phyloP scores from a whole-genome alignment of 345 rosid genomes.

The Noccaea caerulescens region DNA sequence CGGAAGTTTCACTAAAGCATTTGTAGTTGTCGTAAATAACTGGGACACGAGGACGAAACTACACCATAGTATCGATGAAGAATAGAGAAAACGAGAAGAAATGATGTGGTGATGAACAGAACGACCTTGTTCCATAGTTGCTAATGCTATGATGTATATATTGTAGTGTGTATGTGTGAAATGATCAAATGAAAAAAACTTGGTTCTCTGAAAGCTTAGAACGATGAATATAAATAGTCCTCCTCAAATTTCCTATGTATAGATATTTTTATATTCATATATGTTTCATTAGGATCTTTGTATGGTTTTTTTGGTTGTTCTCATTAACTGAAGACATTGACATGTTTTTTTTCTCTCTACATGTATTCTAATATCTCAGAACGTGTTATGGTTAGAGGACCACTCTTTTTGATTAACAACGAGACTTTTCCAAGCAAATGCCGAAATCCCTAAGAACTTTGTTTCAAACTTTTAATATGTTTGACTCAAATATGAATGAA shows the following conservation, averaged over 20 bases:
- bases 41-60: conserved; percentile 2
- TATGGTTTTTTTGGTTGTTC: conserved; percentile 11
- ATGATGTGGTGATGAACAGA: conserved; percentile 12
- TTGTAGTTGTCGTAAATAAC: conserved; percentile 20
- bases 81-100: background rate
- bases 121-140: conserved; percentile 28
- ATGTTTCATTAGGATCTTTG: background rate
- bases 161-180: conserved; percentile 4
- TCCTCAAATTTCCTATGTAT: background rate
- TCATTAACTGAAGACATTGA: conserved; percentile 25
- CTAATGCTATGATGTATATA: background rate
- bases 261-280: background rate
- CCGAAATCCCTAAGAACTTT: background rate
- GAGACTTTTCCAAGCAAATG: background rate
- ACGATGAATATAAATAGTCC: conserved; percentile 1
- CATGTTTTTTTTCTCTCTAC: background rate
- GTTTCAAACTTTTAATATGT: background rate
- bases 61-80: conserved; percentile 5
- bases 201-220: conserved; percentile 8
- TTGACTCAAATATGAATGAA: background rate
- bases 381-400: background rate
- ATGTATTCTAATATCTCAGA: conserved; percentile 3
- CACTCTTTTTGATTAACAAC: background rate
- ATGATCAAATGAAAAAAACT: background rate
- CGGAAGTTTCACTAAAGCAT: conserved; percentile 39